Evolutionary conservation across 2,329 filamentous ascomycete species (phyloP).

Genomic region (Juglanconis juglandina): DNA sequence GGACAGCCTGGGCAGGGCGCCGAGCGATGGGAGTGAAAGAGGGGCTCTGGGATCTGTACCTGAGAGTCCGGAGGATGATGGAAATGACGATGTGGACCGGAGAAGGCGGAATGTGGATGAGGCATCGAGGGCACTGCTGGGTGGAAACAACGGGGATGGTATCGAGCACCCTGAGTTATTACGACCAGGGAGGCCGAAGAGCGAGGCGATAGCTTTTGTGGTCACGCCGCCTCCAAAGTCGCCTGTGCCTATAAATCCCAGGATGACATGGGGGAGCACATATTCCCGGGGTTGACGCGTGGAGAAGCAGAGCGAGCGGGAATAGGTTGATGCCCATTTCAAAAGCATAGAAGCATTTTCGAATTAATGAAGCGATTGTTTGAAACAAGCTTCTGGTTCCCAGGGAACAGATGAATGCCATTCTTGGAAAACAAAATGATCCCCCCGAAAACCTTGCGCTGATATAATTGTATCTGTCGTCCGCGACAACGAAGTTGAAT

Average conservation of each 20-base stretch:
- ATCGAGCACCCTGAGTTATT: constrained; percentile 1
- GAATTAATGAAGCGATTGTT: constrained; percentile 1
- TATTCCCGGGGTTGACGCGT: neutral
- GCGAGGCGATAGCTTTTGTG: constrained; percentile 16
- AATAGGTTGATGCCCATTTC: constrained; percentile 1
- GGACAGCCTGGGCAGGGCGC: constrained; percentile 19
- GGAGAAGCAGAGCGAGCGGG: neutral
- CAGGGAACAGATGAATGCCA: constrained; percentile 36
- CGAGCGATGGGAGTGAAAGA: constrained; percentile 23
- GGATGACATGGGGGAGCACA: constrained; percentile 1
- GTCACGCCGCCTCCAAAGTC: constrained; percentile 15
- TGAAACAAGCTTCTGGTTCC: neutral
- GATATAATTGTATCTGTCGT: constrained; percentile 47
- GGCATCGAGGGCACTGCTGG: constrained; percentile 10
- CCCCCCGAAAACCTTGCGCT: constrained; percentile 45
- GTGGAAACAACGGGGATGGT: neutral
- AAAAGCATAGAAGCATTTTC: neutral
- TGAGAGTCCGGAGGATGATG: constrained; percentile 1
- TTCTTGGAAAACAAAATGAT: constrained; percentile 39
- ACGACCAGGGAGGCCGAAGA: constrained; percentile 13
- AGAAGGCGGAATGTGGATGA: constrained; percentile 5
- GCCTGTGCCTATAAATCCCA: neutral
- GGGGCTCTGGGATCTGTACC: constrained; percentile 9
- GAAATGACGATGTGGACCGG: neutral
- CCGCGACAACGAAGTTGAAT: constrained; percentile 45